Evolutionary conservation across 2,329 filamentous ascomycete species (phyloP).

Genomic region (Colletotrichum spinosum): DNA sequence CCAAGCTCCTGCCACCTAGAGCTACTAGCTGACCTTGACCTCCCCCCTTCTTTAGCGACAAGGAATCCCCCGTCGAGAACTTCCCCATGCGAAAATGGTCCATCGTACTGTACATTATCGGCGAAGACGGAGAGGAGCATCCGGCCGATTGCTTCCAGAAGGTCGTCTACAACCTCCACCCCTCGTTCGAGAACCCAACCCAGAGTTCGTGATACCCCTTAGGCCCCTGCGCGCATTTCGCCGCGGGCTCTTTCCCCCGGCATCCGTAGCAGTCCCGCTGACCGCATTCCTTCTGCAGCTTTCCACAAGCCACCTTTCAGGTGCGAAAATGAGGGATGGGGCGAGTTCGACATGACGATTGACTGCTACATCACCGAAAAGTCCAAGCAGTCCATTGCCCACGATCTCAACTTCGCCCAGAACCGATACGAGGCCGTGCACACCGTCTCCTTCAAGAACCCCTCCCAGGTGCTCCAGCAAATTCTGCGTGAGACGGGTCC

Average conservation of each 20-base stretch:
- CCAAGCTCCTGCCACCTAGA: slow-evolving; percentile 3
- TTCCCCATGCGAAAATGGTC: slow-evolving; percentile 96
- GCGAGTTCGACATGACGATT: slow-evolving; percentile 96
- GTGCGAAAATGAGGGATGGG: slow-evolving; percentile 96
- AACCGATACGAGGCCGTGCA: slow-evolving; percentile 87
- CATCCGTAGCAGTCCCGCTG: slow-evolving; percentile 15
- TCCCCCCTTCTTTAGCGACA: slow-evolving; percentile 65
- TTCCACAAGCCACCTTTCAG: slow-evolving; percentile 88
- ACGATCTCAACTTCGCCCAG: slow-evolving; percentile 92
- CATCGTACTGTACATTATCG: slow-evolving; percentile 85
- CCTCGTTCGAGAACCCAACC: slow-evolving; percentile 87
- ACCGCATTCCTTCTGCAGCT: slow-evolving; percentile 57
- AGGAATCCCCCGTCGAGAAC: slow-evolving; percentile 83
- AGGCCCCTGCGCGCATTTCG: background rate
- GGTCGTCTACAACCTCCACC: slow-evolving; percentile 92
- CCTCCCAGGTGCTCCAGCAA: slow-evolving; percentile 85
- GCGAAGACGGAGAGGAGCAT: slow-evolving; percentile 87
- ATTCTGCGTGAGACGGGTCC: slow-evolving; percentile 86
- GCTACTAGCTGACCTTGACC: slow-evolving; percentile 38
- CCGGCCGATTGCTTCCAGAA: slow-evolving; percentile 90
- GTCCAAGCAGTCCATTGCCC: slow-evolving; percentile 81
- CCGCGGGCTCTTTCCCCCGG: background rate
- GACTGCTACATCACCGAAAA: slow-evolving; percentile 87
- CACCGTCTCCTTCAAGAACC: slow-evolving; percentile 88
- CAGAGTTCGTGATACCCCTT: slow-evolving; percentile 75